Percentiles rank a stretch among this genome's conserved stretches.
Conservation (phyloP, 2,329 filamentous ascomycete species). For the Claviceps capensis region DNA sequence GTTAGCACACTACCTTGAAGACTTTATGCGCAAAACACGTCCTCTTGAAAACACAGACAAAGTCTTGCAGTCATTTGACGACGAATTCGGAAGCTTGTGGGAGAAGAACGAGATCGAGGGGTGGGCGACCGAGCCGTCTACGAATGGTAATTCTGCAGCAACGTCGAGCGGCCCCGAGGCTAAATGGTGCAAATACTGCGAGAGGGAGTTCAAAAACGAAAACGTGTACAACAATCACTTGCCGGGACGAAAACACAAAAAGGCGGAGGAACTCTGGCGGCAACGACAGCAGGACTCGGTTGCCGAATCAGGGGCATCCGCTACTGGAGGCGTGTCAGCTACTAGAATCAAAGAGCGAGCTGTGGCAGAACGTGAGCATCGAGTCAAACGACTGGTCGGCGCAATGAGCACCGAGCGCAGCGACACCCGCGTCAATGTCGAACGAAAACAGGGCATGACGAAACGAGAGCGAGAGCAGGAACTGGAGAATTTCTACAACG, state of each 20-base stretch:
- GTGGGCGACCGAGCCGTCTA: slow-evolving; percentile 52
- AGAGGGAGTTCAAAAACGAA: slow-evolving; percentile 89
- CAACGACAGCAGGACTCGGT: slow-evolving; percentile 28
- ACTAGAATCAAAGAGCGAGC: slow-evolving; percentile 70
- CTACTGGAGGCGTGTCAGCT: slow-evolving; percentile 21
- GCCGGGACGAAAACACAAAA: slow-evolving; percentile 70
- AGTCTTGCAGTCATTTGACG: slow-evolving; percentile 60
- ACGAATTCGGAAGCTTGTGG: slow-evolving; percentile 78
- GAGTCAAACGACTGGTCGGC: slow-evolving; percentile 64
- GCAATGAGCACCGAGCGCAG: slow-evolving; percentile 77
- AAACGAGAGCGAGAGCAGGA: slow-evolving; percentile 91
- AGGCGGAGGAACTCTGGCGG: slow-evolving; percentile 56
- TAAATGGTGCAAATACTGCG: slow-evolving; percentile 81
- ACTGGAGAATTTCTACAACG: slow-evolving; percentile 65
- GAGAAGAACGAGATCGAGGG: slow-evolving; percentile 63
- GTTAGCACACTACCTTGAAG: slow-evolving; percentile 71
- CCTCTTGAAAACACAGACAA: slow-evolving; percentile 79
- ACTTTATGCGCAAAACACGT: slow-evolving; percentile 70
- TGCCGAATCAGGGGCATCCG: slow-evolving; percentile 15
- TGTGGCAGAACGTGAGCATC: slow-evolving; percentile 77
- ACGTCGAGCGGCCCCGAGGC: slow-evolving; percentile 39
- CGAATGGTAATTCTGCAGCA: slow-evolving; percentile 10
- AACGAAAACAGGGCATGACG: slow-evolving; percentile 94
- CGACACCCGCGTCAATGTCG: slow-evolving; percentile 87
- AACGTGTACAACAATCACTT: slow-evolving; percentile 89